A percentile compares a stretch with the other conserved stretches of the same genome.
Evolutionary conservation across 805 yeast genomes (phyloP).

Genomic region (Yamadazyma insecticola): DNA sequence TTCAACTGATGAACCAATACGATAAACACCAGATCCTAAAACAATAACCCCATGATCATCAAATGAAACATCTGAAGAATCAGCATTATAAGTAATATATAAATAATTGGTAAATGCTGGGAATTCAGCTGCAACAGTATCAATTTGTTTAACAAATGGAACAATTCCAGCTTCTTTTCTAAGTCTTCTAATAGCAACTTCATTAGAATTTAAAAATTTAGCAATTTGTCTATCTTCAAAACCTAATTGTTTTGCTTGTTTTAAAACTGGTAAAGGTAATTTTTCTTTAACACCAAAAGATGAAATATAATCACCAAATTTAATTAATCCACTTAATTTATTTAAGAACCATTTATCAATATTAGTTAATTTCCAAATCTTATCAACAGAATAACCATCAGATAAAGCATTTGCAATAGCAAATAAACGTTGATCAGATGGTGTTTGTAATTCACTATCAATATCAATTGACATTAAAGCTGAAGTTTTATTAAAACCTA

Average conservation of each 20-base stretch:
- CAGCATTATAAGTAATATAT: conserved; percentile 93
- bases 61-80: conserved; percentile 78
- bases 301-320: conserved; percentile 60
- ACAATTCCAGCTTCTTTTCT: conserved; percentile 82
- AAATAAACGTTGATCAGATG: conserved; percentile 94
- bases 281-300: conserved; percentile 54
- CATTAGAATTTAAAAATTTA: conserved; percentile 79
- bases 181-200: conserved; percentile 84
- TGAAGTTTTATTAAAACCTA: conserved; percentile 84
- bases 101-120: conserved; percentile 94
- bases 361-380: conserved; percentile 85
- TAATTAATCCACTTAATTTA: conserved; percentile 73
- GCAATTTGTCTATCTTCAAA: conserved; percentile 97
- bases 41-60: conserved; percentile 94
- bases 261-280: conserved; percentile 58
- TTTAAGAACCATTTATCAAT: conserved; percentile 96
- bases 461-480: conserved; percentile 89
- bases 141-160: conserved; percentile 95
- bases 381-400: conserved; percentile 85
- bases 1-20: conserved; percentile 98
- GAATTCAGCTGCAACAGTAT: conserved; percentile 98
- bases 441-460: conserved; percentile 90
- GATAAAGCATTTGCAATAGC: conserved; percentile 94
- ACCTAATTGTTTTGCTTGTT: conserved; percentile 93
- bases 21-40: conserved; percentile 95